A percentile compares a stretch with the other conserved stretches of the same genome.
These are phyloP conservation scores for Talaromyces marneffei DNA, from an alignment of 2,329 filamentous ascomycete genomes.

Conservation along the genomic window DNA sequence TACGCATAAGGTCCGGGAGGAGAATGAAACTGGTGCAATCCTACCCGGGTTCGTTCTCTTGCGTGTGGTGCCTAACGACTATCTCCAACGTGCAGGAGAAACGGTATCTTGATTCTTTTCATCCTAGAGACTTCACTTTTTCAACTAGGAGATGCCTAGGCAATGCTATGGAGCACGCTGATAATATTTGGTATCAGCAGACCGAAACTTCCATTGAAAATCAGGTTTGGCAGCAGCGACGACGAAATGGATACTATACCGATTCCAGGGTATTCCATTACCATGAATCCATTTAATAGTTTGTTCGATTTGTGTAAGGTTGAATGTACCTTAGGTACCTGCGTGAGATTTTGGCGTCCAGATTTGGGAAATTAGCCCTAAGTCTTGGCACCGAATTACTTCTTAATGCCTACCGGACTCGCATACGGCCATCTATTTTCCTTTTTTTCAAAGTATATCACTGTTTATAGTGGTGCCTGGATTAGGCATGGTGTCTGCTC, in stretches of 20 bases:
- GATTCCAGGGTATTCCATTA: not conserved
- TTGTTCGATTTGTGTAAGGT: not conserved
- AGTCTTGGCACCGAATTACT: not conserved
- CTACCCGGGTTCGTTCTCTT: not conserved
- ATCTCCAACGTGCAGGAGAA: not conserved
- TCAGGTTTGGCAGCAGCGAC: not conserved
- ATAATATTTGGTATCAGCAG: not conserved
- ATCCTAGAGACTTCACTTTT: not conserved
- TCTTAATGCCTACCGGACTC: no score
- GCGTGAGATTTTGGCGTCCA: not conserved
- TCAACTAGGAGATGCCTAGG: not conserved
- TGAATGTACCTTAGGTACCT: not conserved
- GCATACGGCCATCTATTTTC: no score
- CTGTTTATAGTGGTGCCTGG: not conserved
- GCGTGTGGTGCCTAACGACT: not conserved
- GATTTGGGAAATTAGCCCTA: not conserved
- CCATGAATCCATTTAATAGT: not conserved
- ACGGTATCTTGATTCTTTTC: accelerated
- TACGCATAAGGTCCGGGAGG: no score
- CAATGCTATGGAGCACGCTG: not conserved
- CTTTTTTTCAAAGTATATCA: no score
- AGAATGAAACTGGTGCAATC: not conserved
- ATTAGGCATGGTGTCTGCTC: no score
- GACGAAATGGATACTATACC: not conserved
- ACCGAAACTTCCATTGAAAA: not conserved